A percentile compares a stretch with the other conserved stretches of the same genome.
phyloP scores from a whole-genome alignment of 192 early-diverging fungal genomes.

The Gonapodya sp. region DNA sequence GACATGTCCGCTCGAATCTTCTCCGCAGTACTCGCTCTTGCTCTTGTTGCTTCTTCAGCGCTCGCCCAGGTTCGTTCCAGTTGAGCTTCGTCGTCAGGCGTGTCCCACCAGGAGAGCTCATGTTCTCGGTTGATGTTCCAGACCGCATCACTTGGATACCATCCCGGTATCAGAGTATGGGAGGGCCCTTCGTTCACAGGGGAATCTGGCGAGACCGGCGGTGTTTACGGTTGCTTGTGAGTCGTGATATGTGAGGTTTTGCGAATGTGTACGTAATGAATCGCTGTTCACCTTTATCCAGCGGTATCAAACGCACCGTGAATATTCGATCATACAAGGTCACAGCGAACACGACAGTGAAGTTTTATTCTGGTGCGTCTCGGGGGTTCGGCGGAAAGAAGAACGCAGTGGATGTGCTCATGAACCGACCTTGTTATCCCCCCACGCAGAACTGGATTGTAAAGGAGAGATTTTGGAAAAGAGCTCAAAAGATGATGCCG shows the following conservation, averaged over 20 bases:
- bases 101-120: no score
- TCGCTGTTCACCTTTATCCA: not conserved
- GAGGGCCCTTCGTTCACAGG: not conserved
- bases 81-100: no score
- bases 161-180: not conserved
- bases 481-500: not conserved
- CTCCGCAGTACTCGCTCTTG: no score
- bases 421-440: not conserved
- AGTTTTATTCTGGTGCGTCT: not conserved
- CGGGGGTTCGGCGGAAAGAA: no score
- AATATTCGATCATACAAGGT: not conserved
- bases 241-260: not conserved
- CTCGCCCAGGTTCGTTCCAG: no score
- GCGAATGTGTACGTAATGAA: not conserved
- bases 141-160: not conserved
- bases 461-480: not conserved
- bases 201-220: not conserved
- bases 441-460: not conserved
- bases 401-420: not conserved
- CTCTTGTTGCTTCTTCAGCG: no score
- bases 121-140: no score
- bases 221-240: not conserved
- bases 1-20: no score
- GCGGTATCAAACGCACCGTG: not conserved
- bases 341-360: not conserved